Evolutionary conservation across 495 filamentous ascomycete species (phyloP).

Genomic region (Neurospora sp.): DNA sequence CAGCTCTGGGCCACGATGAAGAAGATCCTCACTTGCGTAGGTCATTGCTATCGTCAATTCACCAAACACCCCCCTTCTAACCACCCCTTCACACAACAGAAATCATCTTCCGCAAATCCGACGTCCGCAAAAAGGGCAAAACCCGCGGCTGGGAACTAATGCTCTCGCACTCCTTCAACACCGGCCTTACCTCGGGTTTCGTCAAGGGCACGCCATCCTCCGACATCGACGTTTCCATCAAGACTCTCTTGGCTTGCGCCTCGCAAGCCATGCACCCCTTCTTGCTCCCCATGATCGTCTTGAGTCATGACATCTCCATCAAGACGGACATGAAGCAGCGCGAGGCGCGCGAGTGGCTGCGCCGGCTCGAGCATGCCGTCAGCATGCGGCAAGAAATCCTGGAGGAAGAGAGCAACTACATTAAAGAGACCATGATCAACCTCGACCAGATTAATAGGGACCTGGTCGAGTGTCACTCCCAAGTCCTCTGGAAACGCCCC

Average conservation of each 20-base stretch:
- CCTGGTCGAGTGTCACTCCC: constrained; percentile 46
- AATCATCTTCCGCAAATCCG: constrained; percentile 46
- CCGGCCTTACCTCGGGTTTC: constrained; percentile 41
- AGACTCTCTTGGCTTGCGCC: constrained; percentile 35
- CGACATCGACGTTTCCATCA: constrained; percentile 35
- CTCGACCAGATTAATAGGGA: constrained; percentile 46
- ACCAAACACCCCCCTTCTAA: neutral
- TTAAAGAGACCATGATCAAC: constrained; percentile 38
- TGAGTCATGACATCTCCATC: constrained; percentile 38
- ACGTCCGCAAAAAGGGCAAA: constrained; percentile 47
- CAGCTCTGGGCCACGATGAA: constrained; percentile 40
- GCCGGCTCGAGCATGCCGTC: constrained; percentile 46
- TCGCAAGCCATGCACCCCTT: constrained; percentile 41
- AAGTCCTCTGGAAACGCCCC: constrained; percentile 48
- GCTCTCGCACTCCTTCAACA: constrained; percentile 44
- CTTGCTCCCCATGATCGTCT: constrained; percentile 43
- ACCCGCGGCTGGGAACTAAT: constrained; percentile 50
- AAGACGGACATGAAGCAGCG: constrained; percentile 45
- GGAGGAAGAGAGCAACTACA: constrained; percentile 34
- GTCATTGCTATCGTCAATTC: no score
- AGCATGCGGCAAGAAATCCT: constrained; percentile 45
- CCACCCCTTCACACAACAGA: constrained; percentile 23
- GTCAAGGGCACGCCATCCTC: constrained; percentile 44
- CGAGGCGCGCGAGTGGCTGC: constrained; percentile 44
- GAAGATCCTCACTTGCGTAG: constrained; percentile 40